A percentile compares a stretch with the other conserved stretches of the same genome.
phyloP scores from a whole-genome alignment of 208 protist genomes.

The Leishmania arabica region DNA sequence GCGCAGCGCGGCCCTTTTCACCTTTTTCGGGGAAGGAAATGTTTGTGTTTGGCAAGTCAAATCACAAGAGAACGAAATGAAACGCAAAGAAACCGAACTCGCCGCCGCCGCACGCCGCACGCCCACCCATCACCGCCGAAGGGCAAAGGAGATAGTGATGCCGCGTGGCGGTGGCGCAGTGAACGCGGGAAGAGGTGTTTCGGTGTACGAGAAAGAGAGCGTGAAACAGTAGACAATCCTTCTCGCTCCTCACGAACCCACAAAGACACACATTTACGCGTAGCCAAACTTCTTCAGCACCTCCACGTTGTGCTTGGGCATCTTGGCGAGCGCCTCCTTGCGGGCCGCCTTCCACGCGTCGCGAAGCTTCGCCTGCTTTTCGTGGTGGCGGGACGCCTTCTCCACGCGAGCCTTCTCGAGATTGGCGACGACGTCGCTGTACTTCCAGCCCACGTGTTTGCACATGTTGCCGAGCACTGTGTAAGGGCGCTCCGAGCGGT shows the following conservation, averaged over 20 bases:
- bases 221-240: background rate
- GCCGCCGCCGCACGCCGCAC: background rate
- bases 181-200: conserved; percentile 11
- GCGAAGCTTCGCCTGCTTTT: conserved; percentile 73
- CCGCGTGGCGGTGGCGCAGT: background rate
- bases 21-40: too few species aligned
- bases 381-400: conserved; percentile 68
- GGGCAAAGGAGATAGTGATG: background rate
- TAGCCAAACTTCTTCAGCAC: conserved; percentile 92
- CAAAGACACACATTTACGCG: conserved; percentile 45
- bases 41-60: conserved; percentile 6
- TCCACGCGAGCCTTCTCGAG: conserved; percentile 77
- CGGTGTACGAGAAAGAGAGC: background rate
- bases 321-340: conserved; percentile 79
- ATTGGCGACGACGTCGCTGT: conserved; percentile 82
- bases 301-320: conserved; percentile 84
- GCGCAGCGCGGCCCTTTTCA: too few species aligned
- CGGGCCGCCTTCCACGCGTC: conserved; percentile 68
- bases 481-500: conserved; percentile 78
- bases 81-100: background rate
- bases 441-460: conserved; percentile 91
- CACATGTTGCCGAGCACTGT: conserved; percentile 87
- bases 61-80: conserved; percentile 35
- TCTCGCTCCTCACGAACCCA: background rate
- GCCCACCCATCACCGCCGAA: background rate